Conservation (phyloP, 2,329 filamentous ascomycete species). For the Cladosporium colombiae region DNA sequence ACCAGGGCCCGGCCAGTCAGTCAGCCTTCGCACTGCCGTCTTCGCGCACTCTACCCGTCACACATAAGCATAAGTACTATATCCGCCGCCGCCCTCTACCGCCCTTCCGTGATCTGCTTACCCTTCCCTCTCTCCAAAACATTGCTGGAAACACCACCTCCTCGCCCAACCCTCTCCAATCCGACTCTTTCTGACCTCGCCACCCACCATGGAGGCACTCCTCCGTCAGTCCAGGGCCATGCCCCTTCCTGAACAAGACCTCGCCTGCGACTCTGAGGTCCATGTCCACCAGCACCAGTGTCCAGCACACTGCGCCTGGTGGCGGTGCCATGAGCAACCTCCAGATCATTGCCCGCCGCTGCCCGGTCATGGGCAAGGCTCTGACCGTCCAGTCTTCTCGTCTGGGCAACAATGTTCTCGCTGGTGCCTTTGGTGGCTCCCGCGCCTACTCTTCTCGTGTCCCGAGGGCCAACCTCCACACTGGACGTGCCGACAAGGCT, state of each 20-base stretch:
- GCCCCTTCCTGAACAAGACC: constrained; percentile 94
- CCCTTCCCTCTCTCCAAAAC: background rate
- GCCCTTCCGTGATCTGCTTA: constrained; percentile 7
- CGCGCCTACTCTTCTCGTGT: constrained; percentile 68
- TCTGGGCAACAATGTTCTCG: constrained; percentile 47
- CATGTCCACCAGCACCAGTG: constrained; percentile 72
- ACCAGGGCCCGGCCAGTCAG: constrained; percentile 10
- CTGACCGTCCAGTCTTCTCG: constrained; percentile 75
- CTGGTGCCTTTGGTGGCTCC: constrained; percentile 52
- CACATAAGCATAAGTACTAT: constrained; percentile 20
- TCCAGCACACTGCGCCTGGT: constrained; percentile 68
- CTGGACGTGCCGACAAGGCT: constrained; percentile 18
- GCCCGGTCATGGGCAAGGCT: constrained; percentile 98
- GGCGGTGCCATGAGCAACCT: constrained; percentile 96
- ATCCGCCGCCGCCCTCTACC: background rate
- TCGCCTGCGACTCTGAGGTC: constrained; percentile 88
- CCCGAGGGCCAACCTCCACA: constrained; percentile 71
- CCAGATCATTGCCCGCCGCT: constrained; percentile 89
- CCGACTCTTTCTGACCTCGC: constrained; percentile 3
- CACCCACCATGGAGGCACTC: constrained; percentile 76
- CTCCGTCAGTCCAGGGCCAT: constrained; percentile 93
- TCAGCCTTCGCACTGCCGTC: constrained; percentile 10
- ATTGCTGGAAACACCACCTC: background rate
- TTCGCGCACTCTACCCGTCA: constrained; percentile 12
- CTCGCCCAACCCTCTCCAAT: background rate